Conservation (phyloP, 805 yeast genomes). For the Naumovozyma castellii region DNA sequence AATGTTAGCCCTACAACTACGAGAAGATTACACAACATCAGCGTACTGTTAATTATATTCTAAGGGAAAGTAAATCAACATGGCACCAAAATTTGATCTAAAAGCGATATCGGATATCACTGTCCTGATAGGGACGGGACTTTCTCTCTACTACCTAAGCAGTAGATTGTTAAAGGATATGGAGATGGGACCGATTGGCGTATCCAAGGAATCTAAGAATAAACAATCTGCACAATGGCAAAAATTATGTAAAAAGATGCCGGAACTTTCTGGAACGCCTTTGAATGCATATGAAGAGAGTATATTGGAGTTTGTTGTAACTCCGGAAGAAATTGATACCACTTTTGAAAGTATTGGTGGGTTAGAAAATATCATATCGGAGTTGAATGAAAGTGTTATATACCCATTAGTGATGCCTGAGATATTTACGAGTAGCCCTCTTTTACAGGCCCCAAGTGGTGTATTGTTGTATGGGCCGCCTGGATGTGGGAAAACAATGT, state of each 20-base stretch:
- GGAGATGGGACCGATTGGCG: constrained; percentile 35
- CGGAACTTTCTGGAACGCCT: constrained; percentile 40
- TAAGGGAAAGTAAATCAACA: too few species aligned
- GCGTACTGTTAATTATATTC: too few species aligned
- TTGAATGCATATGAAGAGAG: constrained; percentile 66
- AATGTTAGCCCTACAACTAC: too few species aligned
- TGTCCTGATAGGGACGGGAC: constrained; percentile 51
- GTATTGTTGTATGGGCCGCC: constrained; percentile 92
- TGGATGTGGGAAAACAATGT: constrained; percentile 96
- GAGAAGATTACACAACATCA: too few species aligned
- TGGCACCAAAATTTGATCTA: constrained; percentile 32
- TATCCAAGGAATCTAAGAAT: constrained; percentile 51
- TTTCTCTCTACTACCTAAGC: constrained; percentile 58
- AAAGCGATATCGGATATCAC: constrained; percentile 39
- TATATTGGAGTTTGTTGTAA: constrained; percentile 68
- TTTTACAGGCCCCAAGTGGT: constrained; percentile 89
- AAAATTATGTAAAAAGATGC: constrained; percentile 49
- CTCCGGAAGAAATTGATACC: constrained; percentile 74
- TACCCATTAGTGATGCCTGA: constrained; percentile 77
- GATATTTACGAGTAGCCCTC: constrained; percentile 58
- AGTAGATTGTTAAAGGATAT: constrained; percentile 34
- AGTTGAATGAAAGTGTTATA: constrained; percentile 77
- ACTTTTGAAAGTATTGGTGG: constrained; percentile 85
- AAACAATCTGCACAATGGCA: constrained; percentile 50
- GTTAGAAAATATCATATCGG: constrained; percentile 69